Base-by-base conservation (phyloP, 176 grass and related monocot genomes). In the Puya raimondii region DNA sequence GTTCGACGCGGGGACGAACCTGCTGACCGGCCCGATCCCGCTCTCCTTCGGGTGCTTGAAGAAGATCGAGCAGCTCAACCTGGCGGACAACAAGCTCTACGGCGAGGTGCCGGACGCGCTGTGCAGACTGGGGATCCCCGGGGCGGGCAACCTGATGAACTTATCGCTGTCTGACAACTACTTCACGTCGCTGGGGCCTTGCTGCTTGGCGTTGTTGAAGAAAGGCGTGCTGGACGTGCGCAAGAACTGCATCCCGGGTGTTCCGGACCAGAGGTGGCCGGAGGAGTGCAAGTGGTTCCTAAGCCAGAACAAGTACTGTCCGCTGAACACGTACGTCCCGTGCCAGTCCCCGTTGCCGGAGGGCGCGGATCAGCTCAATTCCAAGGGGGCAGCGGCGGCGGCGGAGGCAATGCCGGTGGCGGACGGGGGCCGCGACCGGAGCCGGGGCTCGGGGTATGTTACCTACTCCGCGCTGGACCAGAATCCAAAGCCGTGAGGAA, bases 1-100 rank as follows among this genome's bases (percentile, higher is more conserved):
- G n/a, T 92, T 97, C 76, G 94, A 97, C 82, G 94, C 94, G n/a
- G 84, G 94, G 20, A 77, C 69, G 26, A 97, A 97, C 86, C 69
- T 52, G 57, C 77, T 97, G 65, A 90, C 89, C 0, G 94, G 94
- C 63, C 66, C 89, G 14, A 92, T 97, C 27, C 94, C 94, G 48
- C 73, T 53, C 53, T 97, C 89, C 1, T 97, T 83, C 65, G 84
- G 80, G 29, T 97, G 94, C 74, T 81, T 97, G 48, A 26, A 26
- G 9, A 90, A 85, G 68, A 78, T 90, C 63, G 86, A 97, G 81
- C 74, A 97, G 86, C 69, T 97, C 58, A 92, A 92, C 84, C 79
- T 97, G 7, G 94, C 89, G 0, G 3, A 74, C 67, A 97, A 92
- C 67, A 67, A 83, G n/a, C 82, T 97, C 21, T 90, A 81, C 56